Evolutionary conservation across 768 basidiomycete species (phyloP).

Genomic region (Trametopsis cervina): DNA sequence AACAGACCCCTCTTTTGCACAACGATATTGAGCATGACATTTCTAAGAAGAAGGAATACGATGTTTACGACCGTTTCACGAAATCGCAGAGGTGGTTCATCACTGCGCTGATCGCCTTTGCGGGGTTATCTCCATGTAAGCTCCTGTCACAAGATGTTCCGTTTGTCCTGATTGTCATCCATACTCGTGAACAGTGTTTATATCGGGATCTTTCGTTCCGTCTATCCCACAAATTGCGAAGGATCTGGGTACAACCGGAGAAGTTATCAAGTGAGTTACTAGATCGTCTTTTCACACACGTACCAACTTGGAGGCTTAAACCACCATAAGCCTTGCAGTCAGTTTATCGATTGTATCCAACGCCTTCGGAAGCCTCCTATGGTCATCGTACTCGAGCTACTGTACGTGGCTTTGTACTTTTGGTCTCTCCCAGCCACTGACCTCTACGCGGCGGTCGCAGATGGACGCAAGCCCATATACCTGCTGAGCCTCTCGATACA

Average conservation of each 20-base stretch:
- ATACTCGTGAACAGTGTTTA: conserved; percentile 43
- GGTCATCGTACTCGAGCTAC: conserved; percentile 45
- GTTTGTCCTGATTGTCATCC: background rate
- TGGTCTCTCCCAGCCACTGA: background rate
- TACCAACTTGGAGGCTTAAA: background rate
- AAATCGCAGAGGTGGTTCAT: conserved; percentile 43
- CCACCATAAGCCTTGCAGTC: conserved; percentile 36
- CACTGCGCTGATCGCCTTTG: conserved; percentile 48
- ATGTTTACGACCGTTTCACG: conserved; percentile 56
- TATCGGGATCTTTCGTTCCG: conserved; percentile 63
- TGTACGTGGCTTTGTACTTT: conserved; percentile 21
- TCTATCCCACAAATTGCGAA: conserved; percentile 66
- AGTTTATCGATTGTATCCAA: conserved; percentile 42
- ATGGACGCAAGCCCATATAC: conserved; percentile 60
- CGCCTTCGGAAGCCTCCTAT: conserved; percentile 40
- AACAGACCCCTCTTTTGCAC: conserved; percentile 24
- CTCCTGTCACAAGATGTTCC: conserved; percentile 5
- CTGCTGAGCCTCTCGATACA: conserved; percentile 53
- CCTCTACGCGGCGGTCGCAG: conserved; percentile 25
- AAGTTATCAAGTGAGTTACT: conserved; percentile 45
- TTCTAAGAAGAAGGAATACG: conserved; percentile 21
- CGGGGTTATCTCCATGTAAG: conserved; percentile 59
- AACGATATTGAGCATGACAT: conserved; percentile 5
- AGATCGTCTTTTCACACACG: background rate
- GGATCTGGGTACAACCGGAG: conserved; percentile 51